Base-by-base conservation (phyloP, 202 grass and related monocot genomes). In the Hordeum pubiflorum region DNA sequence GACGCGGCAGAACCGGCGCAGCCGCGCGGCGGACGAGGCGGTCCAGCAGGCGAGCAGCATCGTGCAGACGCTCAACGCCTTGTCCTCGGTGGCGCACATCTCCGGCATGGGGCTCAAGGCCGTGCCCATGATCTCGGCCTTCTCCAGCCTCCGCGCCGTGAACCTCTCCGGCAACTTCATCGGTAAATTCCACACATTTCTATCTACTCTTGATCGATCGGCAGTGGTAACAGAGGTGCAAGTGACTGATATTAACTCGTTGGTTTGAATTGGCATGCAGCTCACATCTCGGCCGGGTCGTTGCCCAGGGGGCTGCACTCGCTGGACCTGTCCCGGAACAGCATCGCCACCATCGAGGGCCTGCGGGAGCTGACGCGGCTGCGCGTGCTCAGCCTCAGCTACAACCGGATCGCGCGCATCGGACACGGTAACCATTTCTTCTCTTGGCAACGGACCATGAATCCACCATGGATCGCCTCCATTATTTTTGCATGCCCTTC, bases 141-240 rank as follows among this genome's bases (percentile, higher is more conserved):
- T 99, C 86, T 91, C 88, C 0, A 83, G 78, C 39, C 92, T 99
- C 58, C 91, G 91, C n/a, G 74, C 92, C 0, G 87, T 95, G 79
- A 99, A 93, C 86, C 88, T 99, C 50, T 99, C 96, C 1, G 81
- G 81, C 81, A 99, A 99, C 87, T 81, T 91, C 75, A 91, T 99
- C 58, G 96, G 96, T 98, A 91, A 73, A 37, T 9, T 20, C 4
- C 10, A 12, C 13, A 17, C 60, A 63, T 63, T 32, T 13, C 3
- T 43, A 7, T 37, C 4, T 37, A 48, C 44, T n/a, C 3, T 79
- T 17, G 7, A 52, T 52, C 48, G 17, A 52, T n/a, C 48, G 48
- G 48, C 46, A 50, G 23, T 13, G 55, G 3, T 17, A 32, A n/a
- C 40, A 46, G 7, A 10, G 11, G 22, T 6, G 13, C 13, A 48